Evolutionary conservation across 345 rosid genomes (phyloP), one percentile per base, ranked within the genome.

Genomic region (Populus simonii): DNA sequence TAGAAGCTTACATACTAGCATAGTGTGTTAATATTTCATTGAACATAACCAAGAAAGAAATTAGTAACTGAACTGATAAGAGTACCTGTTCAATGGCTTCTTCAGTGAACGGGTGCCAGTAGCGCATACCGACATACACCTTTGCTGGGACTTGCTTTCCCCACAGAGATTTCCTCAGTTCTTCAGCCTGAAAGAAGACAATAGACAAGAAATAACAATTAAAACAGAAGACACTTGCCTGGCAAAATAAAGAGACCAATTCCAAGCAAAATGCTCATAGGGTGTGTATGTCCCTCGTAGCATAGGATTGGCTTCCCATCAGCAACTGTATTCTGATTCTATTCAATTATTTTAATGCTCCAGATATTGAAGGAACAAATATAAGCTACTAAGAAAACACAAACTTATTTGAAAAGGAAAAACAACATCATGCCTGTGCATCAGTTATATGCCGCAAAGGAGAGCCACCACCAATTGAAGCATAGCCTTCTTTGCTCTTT

Each of bases 41-140:
- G 15, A 39, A 36, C 66, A 35, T 38, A 27, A 22, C 49, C 9
- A 49, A 25, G 20, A 72, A 47, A 62, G 8, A 6, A 22, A 47
- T 65, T 27, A 23, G 65, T 20, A 27, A n/a, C 25, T 78, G 2
- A 29, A 53, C 31, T 49, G 71, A 78, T 31, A 31, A 31, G 39
- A 68, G 17, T 85, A 95, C 99, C 99, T 89, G 96, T 78, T 92
- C 96, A 76, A 95, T 95, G 53, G 99, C 99, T 88, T 95, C 97
- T 83, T 95, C 99, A 8, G 98, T 95, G 88, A 93, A 95, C 63
- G 98, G 99, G 85, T 95, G 99, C 99, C 99, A 95, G 79, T 95
- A 95, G 15, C 98, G 93, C 99, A 95, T 95, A 71, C 99, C 99
- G 70, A 95, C 97, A 85, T 95, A 95, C 6, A 93, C 98, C 77